These are phyloP conservation scores for Ramularia endophylla DNA, from an alignment of 2,329 filamentous ascomycete genomes.

Conservation along the genomic window DNA sequence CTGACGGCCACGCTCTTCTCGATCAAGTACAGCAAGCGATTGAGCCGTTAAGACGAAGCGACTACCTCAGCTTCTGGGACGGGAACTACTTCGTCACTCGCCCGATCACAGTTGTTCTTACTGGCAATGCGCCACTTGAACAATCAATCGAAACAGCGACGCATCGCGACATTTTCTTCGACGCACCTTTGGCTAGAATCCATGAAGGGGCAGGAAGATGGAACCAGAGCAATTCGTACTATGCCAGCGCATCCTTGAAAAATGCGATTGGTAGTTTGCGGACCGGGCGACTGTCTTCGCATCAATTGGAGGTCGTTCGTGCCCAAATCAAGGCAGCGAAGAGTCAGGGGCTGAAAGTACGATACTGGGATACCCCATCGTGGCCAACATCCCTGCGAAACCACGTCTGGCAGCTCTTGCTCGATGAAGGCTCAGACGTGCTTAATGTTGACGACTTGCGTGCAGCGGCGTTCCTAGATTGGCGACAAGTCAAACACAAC, in stretches of 20 bases:
- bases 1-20: slow-evolving; percentile 47
- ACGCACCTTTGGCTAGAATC: slow-evolving; percentile 50
- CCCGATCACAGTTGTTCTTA: slow-evolving; percentile 63
- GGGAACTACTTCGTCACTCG: slow-evolving; percentile 47
- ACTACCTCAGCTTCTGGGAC: slow-evolving; percentile 47
- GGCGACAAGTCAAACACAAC: slow-evolving; percentile 26
- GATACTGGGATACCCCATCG: slow-evolving; percentile 52
- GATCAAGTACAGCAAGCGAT: slow-evolving; percentile 51
- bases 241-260: slow-evolving; percentile 56
- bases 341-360: slow-evolving; percentile 46
- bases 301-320: slow-evolving; percentile 44
- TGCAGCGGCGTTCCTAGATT: slow-evolving; percentile 42
- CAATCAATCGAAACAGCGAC: slow-evolving; percentile 27
- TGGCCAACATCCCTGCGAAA: slow-evolving; percentile 52
- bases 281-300: slow-evolving; percentile 42
- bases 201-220: slow-evolving; percentile 40
- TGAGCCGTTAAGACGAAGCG: slow-evolving; percentile 51
- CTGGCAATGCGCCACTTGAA: slow-evolving; percentile 52
- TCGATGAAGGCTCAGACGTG: slow-evolving; percentile 49
- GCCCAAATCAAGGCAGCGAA: slow-evolving; percentile 49
- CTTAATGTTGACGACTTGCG: slow-evolving; percentile 53
- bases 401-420: slow-evolving; percentile 51
- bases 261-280: slow-evolving; percentile 43
- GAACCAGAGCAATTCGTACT: slow-evolving; percentile 56
- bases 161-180: slow-evolving; percentile 53